Base-by-base conservation (phyloP, 805 yeast species). In the Maudiozyma barnettii region DNA sequence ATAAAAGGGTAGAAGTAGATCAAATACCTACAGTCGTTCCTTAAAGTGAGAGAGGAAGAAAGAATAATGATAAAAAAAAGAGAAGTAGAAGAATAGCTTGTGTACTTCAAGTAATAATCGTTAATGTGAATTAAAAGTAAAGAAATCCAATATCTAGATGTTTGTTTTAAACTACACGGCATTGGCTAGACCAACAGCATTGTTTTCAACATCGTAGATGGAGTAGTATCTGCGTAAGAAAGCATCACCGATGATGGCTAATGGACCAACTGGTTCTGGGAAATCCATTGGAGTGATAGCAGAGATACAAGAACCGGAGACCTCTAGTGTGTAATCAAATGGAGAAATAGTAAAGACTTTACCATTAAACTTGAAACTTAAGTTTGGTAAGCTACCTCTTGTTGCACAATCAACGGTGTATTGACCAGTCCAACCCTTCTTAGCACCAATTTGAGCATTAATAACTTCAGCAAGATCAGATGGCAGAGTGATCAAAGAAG, bases 381-480 rank as follows among this genome's bases (percentile, higher is more conserved):
- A 75, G 63, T 91, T 96, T 51, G 98, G 98, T 67, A 93, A 76
- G 30, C 75, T 64, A 56, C 77, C 91, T 74, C 96, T 87, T 47
- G 79, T 71, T 42, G 71, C 89, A 78, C 99, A 93, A 47, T 93
- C 98, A 58, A 93, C 73, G 47, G 87, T 74, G 76, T 93, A 93
- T 76, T 93, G 98, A 56, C 99, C 99, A 45, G 90, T 80, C 98
- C 98, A 93, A 44, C 90, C 81, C 74, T 91, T 93, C 70, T 81
- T 84, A 48, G 99, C 99, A 60, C 99, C 99, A 65, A 93, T 93
- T 76, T 89, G 88, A 47, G 95, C 75, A 68, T 93, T 93, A 65
- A 93, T 73, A 59, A 93, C 85, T 73, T 93, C 99, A 43, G 99
- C 98, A 63, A 93, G 74, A 45, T 93, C 91, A 23, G 95, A 82